Conservation (phyloP, 2,329 filamentous ascomycete genomes). For the Blastomyces emzantsi region DNA sequence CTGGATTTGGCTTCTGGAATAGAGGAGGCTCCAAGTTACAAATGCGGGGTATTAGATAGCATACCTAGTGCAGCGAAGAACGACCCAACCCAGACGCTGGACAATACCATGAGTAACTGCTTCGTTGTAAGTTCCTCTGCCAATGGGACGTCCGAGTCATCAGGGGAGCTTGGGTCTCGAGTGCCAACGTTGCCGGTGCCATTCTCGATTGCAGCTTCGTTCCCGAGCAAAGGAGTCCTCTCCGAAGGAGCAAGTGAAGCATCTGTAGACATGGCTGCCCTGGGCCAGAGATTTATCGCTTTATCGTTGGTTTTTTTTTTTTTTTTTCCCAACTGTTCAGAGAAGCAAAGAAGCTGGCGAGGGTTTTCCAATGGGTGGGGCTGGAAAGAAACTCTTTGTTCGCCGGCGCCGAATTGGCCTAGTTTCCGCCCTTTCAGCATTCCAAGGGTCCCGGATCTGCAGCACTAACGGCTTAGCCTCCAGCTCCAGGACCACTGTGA, state of each 20-base stretch:
- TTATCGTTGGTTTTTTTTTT: not conserved
- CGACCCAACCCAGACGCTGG: conserved; percentile 45
- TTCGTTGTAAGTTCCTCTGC: conserved; percentile 40
- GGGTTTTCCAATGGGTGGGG: not conserved
- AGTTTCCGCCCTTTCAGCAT: no score
- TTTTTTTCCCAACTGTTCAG: not conserved
- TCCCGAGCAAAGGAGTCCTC: conserved; percentile 14
- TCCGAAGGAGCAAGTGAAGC: conserved; percentile 10
- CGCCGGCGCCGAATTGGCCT: no score
- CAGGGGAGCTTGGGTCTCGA: not conserved
- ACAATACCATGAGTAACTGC: conserved; percentile 42
- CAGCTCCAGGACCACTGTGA: no score
- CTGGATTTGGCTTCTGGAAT: not conserved
- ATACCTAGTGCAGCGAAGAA: conserved; percentile 49
- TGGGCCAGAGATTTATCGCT: not conserved
- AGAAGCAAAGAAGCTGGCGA: not conserved
- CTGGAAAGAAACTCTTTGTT: not conserved
- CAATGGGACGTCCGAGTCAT: conserved; percentile 18
- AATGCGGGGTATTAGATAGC: not conserved
- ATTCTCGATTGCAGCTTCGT: conserved; percentile 7
- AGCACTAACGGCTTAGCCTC: no score
- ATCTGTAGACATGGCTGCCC: not conserved
- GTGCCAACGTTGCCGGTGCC: conserved; percentile 3
- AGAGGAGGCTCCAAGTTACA: not conserved
- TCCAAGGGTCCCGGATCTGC: no score